A percentile compares a stretch with the other conserved stretches of the same genome.
These are phyloP conservation scores for Clarireedia monteithiana DNA, from an alignment of 2,329 filamentous ascomycete genomes.

Conservation along the genomic window DNA sequence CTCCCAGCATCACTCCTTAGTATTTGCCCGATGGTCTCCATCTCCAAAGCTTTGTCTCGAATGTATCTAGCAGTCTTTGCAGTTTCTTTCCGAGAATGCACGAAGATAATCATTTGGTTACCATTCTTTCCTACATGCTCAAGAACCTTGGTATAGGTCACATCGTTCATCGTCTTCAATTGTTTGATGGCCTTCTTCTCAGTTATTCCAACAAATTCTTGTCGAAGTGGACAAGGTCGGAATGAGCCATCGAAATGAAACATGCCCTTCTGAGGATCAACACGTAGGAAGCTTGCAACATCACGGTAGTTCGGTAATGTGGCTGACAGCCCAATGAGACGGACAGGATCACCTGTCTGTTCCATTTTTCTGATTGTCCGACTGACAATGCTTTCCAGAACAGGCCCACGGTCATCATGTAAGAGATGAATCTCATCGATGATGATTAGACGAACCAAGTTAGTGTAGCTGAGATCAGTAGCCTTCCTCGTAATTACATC, in stretches of 20 bases:
- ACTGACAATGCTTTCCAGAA: slow-evolving; percentile 93
- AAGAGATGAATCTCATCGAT: slow-evolving; percentile 98
- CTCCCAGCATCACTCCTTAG: slow-evolving; percentile 83
- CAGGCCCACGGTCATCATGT: slow-evolving; percentile 93
- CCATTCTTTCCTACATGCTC: slow-evolving; percentile 89
- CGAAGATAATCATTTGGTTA: slow-evolving; percentile 98
- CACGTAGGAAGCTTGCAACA: slow-evolving; percentile 89
- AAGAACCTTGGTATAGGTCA: slow-evolving; percentile 94
- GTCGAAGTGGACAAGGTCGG: slow-evolving; percentile 86
- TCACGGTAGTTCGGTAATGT: slow-evolving; percentile 95
- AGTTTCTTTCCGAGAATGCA: slow-evolving; percentile 96
- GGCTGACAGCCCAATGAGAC: slow-evolving; percentile 85
- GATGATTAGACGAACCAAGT: slow-evolving; percentile 89
- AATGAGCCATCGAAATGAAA: slow-evolving; percentile 97
- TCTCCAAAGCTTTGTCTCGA: slow-evolving; percentile 91
- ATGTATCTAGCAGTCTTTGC: slow-evolving; percentile 96
- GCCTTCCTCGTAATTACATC: slow-evolving; percentile 98
- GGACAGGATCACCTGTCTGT: slow-evolving; percentile 87
- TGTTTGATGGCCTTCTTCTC: slow-evolving; percentile 99
- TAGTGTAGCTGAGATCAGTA: slow-evolving; percentile 93
- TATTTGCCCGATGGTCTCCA: slow-evolving; percentile 95
- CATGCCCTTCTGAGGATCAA: slow-evolving; percentile 75
- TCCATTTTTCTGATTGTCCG: slow-evolving; percentile 88
- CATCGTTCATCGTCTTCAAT: slow-evolving; percentile 98
- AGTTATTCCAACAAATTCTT: slow-evolving; percentile 95